Evolutionary conservation across 2,329 filamentous ascomycete genomes (phyloP).

Genomic region (Colletotrichum gigasporum): DNA sequence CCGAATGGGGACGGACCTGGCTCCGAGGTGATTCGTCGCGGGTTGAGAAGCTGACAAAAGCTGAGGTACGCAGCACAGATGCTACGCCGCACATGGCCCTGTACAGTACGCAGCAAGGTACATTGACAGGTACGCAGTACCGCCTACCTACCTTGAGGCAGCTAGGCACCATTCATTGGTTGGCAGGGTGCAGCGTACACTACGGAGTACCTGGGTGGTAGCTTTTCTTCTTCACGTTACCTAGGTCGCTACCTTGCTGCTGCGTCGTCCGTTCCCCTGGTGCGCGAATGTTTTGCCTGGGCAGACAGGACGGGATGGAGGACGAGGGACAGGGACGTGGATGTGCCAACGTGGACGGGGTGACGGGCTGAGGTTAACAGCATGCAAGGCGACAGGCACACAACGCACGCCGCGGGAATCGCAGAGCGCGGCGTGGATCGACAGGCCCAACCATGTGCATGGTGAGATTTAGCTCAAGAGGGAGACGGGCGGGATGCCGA

Average conservation of each 20-base stretch:
- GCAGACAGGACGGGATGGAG: no score
- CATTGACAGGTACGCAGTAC: no score
- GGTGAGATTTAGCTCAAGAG: conserved; percentile 7
- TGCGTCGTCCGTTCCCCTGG: background rate
- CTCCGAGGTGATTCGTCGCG: conserved; percentile 18
- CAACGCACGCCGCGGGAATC: conserved; percentile 7
- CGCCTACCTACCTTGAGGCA: background rate
- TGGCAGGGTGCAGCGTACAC: no score
- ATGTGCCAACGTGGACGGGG: background rate
- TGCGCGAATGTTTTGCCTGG: background rate
- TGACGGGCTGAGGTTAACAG: background rate
- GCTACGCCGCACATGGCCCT: no score
- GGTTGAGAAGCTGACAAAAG: conserved; percentile 14
- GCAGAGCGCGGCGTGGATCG: conserved; percentile 10
- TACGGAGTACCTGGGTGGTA: no score
- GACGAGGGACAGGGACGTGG: no score
- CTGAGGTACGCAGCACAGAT: conserved; percentile 11
- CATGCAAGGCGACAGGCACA: background rate
- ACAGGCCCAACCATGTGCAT: conserved; percentile 7
- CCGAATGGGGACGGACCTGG: conserved; percentile 29
- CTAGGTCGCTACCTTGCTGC: background rate
- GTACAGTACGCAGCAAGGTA: no score
- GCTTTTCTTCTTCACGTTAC: background rate
- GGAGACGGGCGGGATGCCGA: background rate
- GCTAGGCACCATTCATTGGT: background rate